Evolutionary conservation across 2,329 filamentous ascomycete genomes (phyloP).

Genomic region (Teratosphaeria pseudoeucalypti): DNA sequence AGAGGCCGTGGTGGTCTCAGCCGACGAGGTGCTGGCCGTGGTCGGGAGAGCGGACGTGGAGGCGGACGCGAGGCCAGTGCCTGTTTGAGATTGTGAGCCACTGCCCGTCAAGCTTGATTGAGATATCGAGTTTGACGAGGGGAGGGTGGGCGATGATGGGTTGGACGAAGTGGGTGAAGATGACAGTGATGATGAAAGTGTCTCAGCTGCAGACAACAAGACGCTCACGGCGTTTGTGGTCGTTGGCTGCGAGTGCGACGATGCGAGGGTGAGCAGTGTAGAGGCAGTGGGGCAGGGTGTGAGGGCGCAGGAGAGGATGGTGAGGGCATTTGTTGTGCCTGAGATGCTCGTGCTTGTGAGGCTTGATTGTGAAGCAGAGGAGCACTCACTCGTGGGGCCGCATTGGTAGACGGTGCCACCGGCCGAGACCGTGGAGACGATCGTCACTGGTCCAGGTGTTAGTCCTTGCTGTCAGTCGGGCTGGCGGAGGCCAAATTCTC

Average conservation of each 20-base stretch:
- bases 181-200: conserved; percentile 6
- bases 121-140: conserved; percentile 5
- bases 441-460: conserved; percentile 6
- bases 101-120: conserved; percentile 6
- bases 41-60: conserved; percentile 3
- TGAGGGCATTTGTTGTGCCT: conserved; percentile 8
- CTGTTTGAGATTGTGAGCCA: not conserved
- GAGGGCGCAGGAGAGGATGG: conserved; percentile 7
- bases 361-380: conserved; percentile 10
- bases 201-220: conserved; percentile 7
- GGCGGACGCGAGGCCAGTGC: conserved; percentile 1
- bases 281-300: conserved; percentile 4
- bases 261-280: conserved; percentile 2
- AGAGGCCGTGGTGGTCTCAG: conserved; percentile 1
- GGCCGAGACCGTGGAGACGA: conserved; percentile 1
- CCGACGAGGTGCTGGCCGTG: not conserved
- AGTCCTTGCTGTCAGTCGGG: not conserved
- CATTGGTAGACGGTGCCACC: conserved; percentile 3
- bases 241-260: not conserved
- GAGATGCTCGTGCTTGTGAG: not conserved
- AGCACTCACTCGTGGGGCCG: conserved; percentile 9
- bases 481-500: not conserved
- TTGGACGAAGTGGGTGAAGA: conserved; percentile 4
- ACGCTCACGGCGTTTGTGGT: conserved; percentile 8
- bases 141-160: conserved; percentile 1